Percentiles rank a stretch among this genome's conserved stretches.
These are phyloP conservation scores for Magnolia sinica DNA, from an alignment of 164 flowering plant species.

Conservation along the genomic window DNA sequence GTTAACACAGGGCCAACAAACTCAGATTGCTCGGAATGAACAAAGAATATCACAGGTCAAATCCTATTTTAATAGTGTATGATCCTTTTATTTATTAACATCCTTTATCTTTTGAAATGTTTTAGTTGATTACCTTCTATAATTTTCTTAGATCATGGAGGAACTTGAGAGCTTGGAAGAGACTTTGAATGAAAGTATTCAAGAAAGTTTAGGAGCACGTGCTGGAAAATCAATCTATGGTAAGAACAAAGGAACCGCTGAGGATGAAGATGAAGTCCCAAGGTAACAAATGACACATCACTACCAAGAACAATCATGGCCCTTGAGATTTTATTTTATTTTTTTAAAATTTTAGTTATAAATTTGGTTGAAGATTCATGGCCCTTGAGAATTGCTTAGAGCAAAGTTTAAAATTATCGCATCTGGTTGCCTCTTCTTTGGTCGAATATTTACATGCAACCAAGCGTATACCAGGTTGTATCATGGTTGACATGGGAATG, in stretches of 20 bases:
- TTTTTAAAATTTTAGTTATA: too few species aligned
- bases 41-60: constrained; percentile 87
- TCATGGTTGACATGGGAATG: too few species aligned
- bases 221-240: constrained; percentile 41
- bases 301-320: too few species aligned
- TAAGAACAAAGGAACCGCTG: constrained; percentile 48
- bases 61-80: background rate
- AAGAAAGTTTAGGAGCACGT: constrained; percentile 91
- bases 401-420: background rate
- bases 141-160: constrained; percentile 62
- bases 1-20: constrained; percentile 98
- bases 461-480: too few species aligned
- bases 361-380: background rate
- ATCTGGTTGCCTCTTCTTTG: background rate
- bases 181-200: constrained; percentile 93
- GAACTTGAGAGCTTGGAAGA: constrained; percentile 97
- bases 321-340: too few species aligned
- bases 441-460: too few species aligned
- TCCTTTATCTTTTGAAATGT: background rate
- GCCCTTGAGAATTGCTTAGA: background rate
- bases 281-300: constrained; percentile 37
- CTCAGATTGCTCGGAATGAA: constrained; percentile 98
- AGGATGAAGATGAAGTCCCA: constrained; percentile 64
- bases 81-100: background rate
- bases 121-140: constrained; percentile 7